Percentiles rank a stretch among this genome's conserved stretches.
These are phyloP conservation scores for Heliamphora exappendiculata DNA, from an alignment of 148 eudicot species.

Conservation along the genomic window DNA sequence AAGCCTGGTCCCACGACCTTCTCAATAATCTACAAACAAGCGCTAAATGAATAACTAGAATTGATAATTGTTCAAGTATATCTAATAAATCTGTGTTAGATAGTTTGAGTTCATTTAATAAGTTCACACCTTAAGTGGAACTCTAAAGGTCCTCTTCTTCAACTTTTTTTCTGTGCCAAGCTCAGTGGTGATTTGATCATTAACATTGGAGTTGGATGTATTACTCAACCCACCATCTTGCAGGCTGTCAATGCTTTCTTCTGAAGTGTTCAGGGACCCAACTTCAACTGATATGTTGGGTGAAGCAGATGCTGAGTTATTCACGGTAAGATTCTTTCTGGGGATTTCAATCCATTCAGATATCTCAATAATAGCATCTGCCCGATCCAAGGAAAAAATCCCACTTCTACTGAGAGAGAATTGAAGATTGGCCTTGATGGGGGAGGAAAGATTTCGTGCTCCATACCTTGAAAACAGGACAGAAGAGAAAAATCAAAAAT, in stretches of 20 bases:
- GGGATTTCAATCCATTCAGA: constrained; percentile 98
- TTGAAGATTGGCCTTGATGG: constrained; percentile 88
- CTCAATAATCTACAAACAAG: constrained; percentile 55
- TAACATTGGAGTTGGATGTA: constrained; percentile 33
- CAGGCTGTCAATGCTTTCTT: constrained; percentile 37
- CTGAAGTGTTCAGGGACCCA: constrained; percentile 38
- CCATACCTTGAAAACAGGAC: constrained; percentile 45
- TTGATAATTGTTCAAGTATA: background rate
- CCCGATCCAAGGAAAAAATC: constrained; percentile 67
- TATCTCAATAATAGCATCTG: constrained; percentile 85
- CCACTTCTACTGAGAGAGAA: constrained; percentile 92
- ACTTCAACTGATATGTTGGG: constrained; percentile 47
- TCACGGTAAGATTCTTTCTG: constrained; percentile 61
- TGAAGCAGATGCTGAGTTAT: constrained; percentile 61
- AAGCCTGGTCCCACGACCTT: constrained; percentile 61
- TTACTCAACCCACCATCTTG: constrained; percentile 32
- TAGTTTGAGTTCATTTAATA: background rate
- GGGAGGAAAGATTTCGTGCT: constrained; percentile 80
- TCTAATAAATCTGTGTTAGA: background rate
- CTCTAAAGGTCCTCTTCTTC: constrained; percentile 82
- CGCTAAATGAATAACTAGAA: background rate
- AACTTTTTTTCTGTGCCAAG: constrained; percentile 68
- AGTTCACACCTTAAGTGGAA: constrained; percentile 64
- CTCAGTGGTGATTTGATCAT: constrained; percentile 37
- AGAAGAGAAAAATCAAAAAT: background rate